Evolutionary conservation across 164 flowering plant genomes (phyloP).

Genomic region (Platanus orientalis): DNA sequence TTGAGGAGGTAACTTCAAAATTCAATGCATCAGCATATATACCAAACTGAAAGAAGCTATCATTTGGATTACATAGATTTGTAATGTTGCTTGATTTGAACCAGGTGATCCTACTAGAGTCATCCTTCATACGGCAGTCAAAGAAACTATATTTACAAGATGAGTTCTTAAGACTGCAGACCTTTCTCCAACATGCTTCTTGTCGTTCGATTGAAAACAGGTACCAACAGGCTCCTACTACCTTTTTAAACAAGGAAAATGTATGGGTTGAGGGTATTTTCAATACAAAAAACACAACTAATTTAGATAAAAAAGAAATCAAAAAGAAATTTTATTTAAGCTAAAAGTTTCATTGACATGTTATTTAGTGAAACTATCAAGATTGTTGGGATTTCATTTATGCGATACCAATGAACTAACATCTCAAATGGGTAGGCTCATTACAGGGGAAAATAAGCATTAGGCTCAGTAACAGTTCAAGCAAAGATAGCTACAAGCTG

Average conservation of each 20-base stretch:
- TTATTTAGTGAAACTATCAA: neutral
- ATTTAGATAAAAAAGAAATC: neutral
- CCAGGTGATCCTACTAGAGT: constrained; percentile 37
- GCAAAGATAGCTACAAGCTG: neutral
- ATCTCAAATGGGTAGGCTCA: neutral
- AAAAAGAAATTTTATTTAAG: neutral
- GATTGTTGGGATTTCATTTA: too few relatives aligned
- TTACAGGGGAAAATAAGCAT: neutral
- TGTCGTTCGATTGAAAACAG: constrained; percentile 57
- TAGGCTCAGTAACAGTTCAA: neutral
- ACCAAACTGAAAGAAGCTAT: constrained; percentile 43
- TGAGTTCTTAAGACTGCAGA: constrained; percentile 28
- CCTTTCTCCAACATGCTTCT: constrained; percentile 58
- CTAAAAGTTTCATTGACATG: neutral
- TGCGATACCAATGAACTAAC: too few relatives aligned
- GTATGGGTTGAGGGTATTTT: neutral
- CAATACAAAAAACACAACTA: neutral
- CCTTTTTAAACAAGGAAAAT: constrained; percentile 27
- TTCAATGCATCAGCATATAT: constrained; percentile 54
- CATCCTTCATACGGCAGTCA: constrained; percentile 28
- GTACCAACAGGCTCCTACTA: constrained; percentile 71
- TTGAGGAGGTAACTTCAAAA: constrained; percentile 30
- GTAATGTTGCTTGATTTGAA: constrained; percentile 48
- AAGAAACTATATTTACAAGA: constrained; percentile 36
- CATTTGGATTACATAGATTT: constrained; percentile 33